These are phyloP conservation scores for Sophora flavescens DNA, from an alignment of 306 rosid genomes.

Conservation along the genomic window DNA sequence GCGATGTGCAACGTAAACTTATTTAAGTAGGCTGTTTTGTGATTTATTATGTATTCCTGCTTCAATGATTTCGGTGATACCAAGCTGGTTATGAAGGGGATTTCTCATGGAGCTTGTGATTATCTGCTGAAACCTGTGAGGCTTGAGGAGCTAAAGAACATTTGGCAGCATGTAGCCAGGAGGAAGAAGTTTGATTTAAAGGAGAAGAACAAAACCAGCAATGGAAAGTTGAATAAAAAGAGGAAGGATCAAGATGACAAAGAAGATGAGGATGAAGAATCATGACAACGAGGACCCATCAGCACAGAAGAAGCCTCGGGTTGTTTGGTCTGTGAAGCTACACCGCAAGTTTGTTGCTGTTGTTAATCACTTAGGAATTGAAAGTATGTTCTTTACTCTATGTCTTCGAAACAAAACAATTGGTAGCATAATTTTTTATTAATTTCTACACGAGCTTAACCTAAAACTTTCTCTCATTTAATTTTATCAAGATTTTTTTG, in stretches of 20 bases:
- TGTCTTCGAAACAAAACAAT: constrained; percentile 16
- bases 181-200: constrained; percentile 82
- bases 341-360: constrained; percentile 95
- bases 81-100: constrained; percentile 95
- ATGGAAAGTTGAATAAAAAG: constrained; percentile 69
- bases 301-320: constrained; percentile 93
- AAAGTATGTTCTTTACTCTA: constrained; percentile 71
- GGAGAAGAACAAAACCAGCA: constrained; percentile 62
- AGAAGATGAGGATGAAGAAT: constrained; percentile 74
- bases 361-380: constrained; percentile 92
- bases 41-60: not conserved
- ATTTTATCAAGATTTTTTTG: not conserved
- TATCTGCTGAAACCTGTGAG: constrained; percentile 96
- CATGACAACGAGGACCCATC: constrained; percentile 75
- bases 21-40: not conserved
- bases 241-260: constrained; percentile 87
- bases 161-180: constrained; percentile 96
- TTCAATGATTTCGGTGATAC: constrained; percentile 60
- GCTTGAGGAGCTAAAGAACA: constrained; percentile 91
- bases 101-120: constrained; percentile 97
- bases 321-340: constrained; percentile 96
- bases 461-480: constrained; percentile 5
- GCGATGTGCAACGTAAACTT: not conserved
- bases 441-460: not conserved
- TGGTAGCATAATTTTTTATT: constrained; percentile 5